Conservation (phyloP, 2,329 filamentous ascomycete species). For the Penicillium psychrosexuale region DNA sequence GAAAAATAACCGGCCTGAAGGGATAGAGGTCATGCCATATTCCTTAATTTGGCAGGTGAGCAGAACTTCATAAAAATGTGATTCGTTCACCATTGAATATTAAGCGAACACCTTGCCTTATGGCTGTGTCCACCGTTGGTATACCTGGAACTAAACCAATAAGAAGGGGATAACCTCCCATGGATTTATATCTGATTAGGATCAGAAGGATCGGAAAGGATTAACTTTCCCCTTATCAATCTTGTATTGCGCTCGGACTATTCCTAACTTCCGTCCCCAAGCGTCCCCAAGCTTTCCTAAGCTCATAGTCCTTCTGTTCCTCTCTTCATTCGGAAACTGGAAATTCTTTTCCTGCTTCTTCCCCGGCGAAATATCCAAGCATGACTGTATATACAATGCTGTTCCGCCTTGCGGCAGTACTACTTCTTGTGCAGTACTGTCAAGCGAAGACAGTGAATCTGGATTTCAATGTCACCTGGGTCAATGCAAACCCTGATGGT, state of each 20-base stretch:
- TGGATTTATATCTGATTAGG: background rate
- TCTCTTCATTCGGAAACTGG: background rate
- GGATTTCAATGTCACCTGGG: slow-evolving; percentile 56
- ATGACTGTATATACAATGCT: background rate
- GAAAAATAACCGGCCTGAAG: background rate
- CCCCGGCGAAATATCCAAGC: background rate
- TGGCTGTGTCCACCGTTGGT: background rate
- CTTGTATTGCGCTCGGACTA: background rate
- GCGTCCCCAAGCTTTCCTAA: background rate
- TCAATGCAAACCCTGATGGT: slow-evolving; percentile 56
- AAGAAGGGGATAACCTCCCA: background rate
- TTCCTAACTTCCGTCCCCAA: background rate
- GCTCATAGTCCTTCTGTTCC: background rate
- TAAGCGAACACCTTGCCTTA: no score
- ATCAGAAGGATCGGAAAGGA: background rate
- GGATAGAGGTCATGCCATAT: background rate
- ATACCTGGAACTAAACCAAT: background rate
- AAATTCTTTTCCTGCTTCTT: background rate
- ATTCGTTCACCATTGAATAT: background rate
- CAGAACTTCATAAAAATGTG: background rate
- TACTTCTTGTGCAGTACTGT: slow-evolving; percentile 8
- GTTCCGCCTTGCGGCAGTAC: background rate
- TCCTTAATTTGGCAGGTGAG: background rate
- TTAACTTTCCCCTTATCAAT: background rate
- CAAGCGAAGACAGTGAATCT: slow-evolving; percentile 17